Conservation (phyloP, 352 stramenopile species). For the Pythium oligandrum region DNA sequence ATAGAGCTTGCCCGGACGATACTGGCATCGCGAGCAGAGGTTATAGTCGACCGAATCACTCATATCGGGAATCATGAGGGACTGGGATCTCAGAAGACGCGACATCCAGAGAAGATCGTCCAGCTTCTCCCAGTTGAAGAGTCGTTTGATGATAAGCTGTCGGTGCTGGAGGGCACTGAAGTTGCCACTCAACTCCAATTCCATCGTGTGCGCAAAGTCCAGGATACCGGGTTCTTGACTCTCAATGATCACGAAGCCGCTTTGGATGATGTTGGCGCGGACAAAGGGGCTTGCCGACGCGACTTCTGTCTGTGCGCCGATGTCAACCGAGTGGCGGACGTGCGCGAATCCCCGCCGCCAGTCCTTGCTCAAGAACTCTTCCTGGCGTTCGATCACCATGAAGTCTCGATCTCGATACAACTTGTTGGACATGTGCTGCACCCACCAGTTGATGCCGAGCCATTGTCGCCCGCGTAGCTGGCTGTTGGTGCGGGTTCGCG, state of each 20-base stretch:
- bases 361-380: slow-evolving; percentile 9
- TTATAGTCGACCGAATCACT: background rate
- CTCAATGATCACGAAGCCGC: slow-evolving; percentile 16
- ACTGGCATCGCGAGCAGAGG: slow-evolving; percentile 12
- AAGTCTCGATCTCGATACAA: slow-evolving; percentile 20
- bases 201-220: slow-evolving; percentile 11
- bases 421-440: slow-evolving; percentile 22
- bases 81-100: slow-evolving; percentile 13
- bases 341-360: slow-evolving; percentile 12
- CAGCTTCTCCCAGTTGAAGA: slow-evolving; percentile 10
- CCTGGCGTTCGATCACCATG: slow-evolving; percentile 16
- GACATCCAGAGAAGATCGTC: slow-evolving; percentile 15
- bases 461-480: slow-evolving; percentile 2
- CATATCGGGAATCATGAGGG: background rate
- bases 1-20: slow-evolving; percentile 5
- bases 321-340: slow-evolving; percentile 15
- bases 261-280: slow-evolving; percentile 16
- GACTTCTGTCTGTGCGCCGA: slow-evolving; percentile 8
- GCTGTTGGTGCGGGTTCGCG: background rate
- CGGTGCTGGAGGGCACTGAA: slow-evolving; percentile 6
- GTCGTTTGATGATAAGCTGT: slow-evolving; percentile 15
- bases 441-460: slow-evolving; percentile 24
- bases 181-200: slow-evolving; percentile 15
- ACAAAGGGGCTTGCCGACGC: slow-evolving; percentile 15
- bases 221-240: slow-evolving; percentile 15